A percentile compares a stretch with the other conserved stretches of the same genome.
Evolutionary conservation across 1,284 basidiomycete genomes (phyloP).

Genomic region (Boletus sp.): DNA sequence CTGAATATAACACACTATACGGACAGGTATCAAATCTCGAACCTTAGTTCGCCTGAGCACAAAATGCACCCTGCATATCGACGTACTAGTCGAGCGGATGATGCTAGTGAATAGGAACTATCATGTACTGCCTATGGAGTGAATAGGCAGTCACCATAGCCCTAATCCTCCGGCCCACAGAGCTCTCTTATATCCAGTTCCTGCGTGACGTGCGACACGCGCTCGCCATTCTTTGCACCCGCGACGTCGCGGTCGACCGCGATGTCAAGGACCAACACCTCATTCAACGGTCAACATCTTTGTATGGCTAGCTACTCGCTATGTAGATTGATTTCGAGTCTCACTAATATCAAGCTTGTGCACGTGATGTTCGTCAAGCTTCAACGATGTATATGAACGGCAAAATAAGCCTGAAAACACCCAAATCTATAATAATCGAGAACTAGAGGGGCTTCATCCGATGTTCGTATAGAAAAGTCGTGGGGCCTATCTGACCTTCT

Average conservation of each 20-base stretch:
- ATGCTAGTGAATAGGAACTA: neutral
- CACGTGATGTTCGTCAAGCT: too few relatives aligned
- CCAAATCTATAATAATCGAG: too few relatives aligned
- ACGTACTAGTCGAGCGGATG: neutral
- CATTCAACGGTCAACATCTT: too few relatives aligned
- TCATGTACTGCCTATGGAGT: neutral
- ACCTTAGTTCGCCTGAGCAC: neutral
- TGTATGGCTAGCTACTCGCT: too few relatives aligned
- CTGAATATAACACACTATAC: neutral
- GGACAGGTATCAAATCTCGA: neutral
- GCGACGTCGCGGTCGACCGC: constrained; percentile 42
- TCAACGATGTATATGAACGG: too few relatives aligned
- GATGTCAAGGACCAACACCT: too few relatives aligned
- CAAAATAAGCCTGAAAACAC: too few relatives aligned
- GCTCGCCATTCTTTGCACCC: constrained; percentile 37
- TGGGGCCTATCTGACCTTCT: too few relatives aligned
- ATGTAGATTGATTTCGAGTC: too few relatives aligned
- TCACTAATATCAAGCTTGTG: too few relatives aligned
- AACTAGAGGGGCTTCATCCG: too few relatives aligned
- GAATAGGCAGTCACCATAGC: constrained; percentile 28
- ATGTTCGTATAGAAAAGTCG: too few relatives aligned
- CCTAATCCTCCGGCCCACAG: constrained; percentile 45
- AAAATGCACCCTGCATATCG: neutral
- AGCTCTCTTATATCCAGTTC: constrained; percentile 51
- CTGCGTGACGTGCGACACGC: constrained; percentile 24